A percentile compares a stretch with the other conserved stretches of the same genome.
phyloP scores from a whole-genome alignment of 371 early-diverging fungal species.

The Rhizopus sp. region DNA sequence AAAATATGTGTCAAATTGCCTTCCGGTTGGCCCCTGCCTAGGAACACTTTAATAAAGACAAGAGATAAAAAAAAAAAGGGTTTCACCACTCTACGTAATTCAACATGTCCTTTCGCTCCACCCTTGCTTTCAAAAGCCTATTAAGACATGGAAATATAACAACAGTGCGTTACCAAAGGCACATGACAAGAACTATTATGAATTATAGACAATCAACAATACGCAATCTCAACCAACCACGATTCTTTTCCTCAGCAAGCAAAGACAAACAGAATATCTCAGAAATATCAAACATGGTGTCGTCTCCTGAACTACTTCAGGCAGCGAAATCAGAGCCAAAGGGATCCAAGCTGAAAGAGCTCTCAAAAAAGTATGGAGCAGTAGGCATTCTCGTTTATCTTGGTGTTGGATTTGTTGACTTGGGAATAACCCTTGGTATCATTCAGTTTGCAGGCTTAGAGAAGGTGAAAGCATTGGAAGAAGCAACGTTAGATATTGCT shows the following conservation, averaged over 20 bases:
- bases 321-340: conserved; percentile 22
- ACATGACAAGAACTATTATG: neutral
- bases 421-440: conserved; percentile 36
- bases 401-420: conserved; percentile 42
- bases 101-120: conserved; percentile 3
- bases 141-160: neutral
- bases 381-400: conserved; percentile 46
- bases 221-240: neutral
- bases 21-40: conserved; percentile 8
- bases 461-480: conserved; percentile 42
- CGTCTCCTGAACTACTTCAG: conserved; percentile 20
- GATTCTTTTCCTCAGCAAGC: conserved; percentile 12
- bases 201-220: neutral
- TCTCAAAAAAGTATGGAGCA: conserved; percentile 43
- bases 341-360: conserved; percentile 21
- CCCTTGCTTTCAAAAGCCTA: neutral
- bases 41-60: neutral
- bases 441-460: conserved; percentile 44
- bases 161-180: neutral
- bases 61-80: neutral
- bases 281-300: conserved; percentile 18
- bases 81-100: neutral
- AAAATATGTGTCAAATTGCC: conserved; percentile 4
- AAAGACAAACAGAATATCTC: conserved; percentile 9
- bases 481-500: conserved; percentile 22